Base-by-base conservation (phyloP, 306 rosid species). In the Cucumis melo region DNA sequence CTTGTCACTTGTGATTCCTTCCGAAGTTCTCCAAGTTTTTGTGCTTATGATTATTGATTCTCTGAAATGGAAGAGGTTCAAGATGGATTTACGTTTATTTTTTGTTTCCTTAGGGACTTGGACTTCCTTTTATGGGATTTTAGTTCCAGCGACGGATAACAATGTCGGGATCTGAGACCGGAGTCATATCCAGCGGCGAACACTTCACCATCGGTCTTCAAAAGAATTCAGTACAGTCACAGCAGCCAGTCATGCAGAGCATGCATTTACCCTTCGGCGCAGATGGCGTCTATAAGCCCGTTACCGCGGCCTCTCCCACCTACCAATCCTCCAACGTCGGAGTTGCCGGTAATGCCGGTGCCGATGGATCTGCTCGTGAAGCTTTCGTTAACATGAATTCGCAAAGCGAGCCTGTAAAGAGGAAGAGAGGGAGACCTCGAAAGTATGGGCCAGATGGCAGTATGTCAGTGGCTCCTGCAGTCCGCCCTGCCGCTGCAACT, bases 371-470 rank as follows among this genome's bases (percentile, higher is more conserved):
- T 48, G 38, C 74, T 36, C 54, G 38, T 44, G 80, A 58, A 13
- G 74, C 74, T 23, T 10, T 83, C 46, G n/a, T 80, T 46, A 73
- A 74, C 39, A 44, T 73, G n/a, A 82, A 77, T 44, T 9, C 76
- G 77, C 68, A 71, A 42, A 55, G 62, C 5, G 86, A 83, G 57
- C 42, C 80, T 1, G 7, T 78, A 38, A 88, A 88, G 76, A 78
- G 81, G 81, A 88, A 84, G 82, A 84, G 88, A 60, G 91, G 91
- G 21, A 86, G 91, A 41, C 91, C 91, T 15, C 82, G 89, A 72
- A 88, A 88, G 67, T 83, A 84, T 53, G 89, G 82, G 1, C 82
- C 86, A 10, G 88, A 87, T 62, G 87, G 84, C 10, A 24, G 74
- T 74, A 75, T 83, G 85, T 55, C 81, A 5, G 5, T 83, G 78